These are phyloP conservation scores for Cadophora luteo-olivacea DNA, from an alignment of 2,329 filamentous ascomycete species.

Conservation along the genomic window DNA sequence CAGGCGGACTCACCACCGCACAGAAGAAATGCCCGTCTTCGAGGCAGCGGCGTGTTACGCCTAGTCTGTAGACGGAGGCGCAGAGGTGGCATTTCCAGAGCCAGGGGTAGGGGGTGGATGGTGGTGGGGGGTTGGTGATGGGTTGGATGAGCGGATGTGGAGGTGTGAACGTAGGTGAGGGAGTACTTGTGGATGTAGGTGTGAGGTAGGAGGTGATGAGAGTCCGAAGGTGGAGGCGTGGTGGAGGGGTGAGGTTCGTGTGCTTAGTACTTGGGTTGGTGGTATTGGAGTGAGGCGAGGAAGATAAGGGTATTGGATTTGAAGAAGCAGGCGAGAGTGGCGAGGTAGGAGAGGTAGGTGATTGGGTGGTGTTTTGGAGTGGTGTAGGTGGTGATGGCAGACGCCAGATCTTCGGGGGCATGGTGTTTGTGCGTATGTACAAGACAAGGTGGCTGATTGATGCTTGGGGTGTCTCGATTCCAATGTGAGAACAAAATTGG, in stretches of 20 bases:
- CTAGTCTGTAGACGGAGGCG: slow-evolving; percentile 42
- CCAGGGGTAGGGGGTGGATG: slow-evolving; percentile 42
- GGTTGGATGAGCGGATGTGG: too few species aligned
- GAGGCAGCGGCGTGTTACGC: slow-evolving; percentile 47
- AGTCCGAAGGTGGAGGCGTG: slow-evolving; percentile 33
- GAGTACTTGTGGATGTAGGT: too few species aligned
- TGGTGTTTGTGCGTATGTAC: not conserved
- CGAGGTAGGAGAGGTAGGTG: slow-evolving; percentile 1
- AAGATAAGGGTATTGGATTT: not conserved
- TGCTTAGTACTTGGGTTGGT: not conserved
- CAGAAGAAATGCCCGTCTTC: slow-evolving; percentile 42
- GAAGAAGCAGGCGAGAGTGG: slow-evolving; percentile 2
- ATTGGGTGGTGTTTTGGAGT: slow-evolving; percentile 14
- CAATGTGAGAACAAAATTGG: not conserved
- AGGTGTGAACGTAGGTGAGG: too few species aligned
- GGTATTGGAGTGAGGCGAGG: not conserved
- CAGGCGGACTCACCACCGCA: slow-evolving; percentile 18
- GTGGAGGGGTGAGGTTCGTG: slow-evolving; percentile 25
- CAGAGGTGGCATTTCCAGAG: slow-evolving; percentile 48
- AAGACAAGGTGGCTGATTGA: too few species aligned
- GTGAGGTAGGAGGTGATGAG: slow-evolving; percentile 34
- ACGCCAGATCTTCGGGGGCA: slow-evolving; percentile 5
- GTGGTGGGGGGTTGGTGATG: slow-evolving; percentile 35
- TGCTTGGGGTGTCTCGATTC: not conserved
- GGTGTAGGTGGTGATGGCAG: not conserved